A percentile compares a stretch with the other conserved stretches of the same genome.
Conservation (phyloP, 352 stramenopile species). For the Globisporangium nodosum region DNA sequence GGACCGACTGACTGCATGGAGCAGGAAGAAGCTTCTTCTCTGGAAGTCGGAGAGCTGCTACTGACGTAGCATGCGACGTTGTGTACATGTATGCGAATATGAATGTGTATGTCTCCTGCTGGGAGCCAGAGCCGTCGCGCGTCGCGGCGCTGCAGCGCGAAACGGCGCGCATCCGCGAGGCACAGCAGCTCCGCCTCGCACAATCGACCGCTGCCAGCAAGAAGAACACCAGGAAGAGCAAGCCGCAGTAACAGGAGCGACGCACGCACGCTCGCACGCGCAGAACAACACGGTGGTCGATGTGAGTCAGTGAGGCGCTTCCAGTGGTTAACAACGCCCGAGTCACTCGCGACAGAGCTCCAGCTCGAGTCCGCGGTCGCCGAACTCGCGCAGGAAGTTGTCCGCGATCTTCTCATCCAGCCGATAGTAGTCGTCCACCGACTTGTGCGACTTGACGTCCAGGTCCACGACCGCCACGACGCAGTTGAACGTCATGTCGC, state of each 20-base stretch:
- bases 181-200: constrained; percentile 45
- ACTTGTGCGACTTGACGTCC: constrained; percentile 86
- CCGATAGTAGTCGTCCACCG: constrained; percentile 73
- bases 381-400: constrained; percentile 47
- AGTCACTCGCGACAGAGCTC: constrained; percentile 35
- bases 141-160: constrained; percentile 51
- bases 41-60: background rate
- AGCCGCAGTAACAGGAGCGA: background rate
- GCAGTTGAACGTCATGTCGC: constrained; percentile 67
- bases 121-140: constrained; percentile 35
- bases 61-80: constrained; percentile 7
- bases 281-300: too few species aligned
- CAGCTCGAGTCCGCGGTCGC: constrained; percentile 23
- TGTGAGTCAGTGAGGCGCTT: background rate
- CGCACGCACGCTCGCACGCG: too few species aligned
- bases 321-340: background rate
- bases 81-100: background rate
- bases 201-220: constrained; percentile 16
- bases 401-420: constrained; percentile 75
- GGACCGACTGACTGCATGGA: background rate
- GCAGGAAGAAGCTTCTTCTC: background rate
- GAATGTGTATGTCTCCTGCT: constrained; percentile 5
- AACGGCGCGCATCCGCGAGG: constrained; percentile 43
- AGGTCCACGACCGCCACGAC: constrained; percentile 82
- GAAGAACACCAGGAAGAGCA: constrained; percentile 13